Evolutionary conservation across 352 stramenopile genomes (phyloP).

Genomic region (Pythium periplocum): DNA sequence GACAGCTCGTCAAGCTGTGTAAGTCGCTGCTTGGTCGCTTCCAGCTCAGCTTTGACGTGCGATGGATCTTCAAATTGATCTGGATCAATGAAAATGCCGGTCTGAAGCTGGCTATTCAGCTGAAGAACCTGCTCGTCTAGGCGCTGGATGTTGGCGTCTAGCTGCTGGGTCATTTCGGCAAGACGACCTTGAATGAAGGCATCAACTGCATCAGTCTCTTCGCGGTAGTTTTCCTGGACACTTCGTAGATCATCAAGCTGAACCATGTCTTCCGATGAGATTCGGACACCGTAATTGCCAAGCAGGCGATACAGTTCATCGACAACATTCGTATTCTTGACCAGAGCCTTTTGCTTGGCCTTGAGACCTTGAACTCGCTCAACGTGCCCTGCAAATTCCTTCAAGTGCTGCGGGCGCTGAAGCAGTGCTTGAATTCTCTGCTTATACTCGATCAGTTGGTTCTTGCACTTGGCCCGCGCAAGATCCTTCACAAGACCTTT

Average conservation of each 20-base stretch:
- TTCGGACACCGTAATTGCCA: conserved; percentile 86
- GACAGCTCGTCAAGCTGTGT: conserved; percentile 83
- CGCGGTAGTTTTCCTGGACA: conserved; percentile 84
- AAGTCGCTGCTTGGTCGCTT: conserved; percentile 77
- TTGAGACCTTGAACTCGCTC: conserved; percentile 74
- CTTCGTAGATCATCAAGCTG: conserved; percentile 86
- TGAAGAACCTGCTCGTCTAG: conserved; percentile 90
- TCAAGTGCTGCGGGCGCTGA: conserved; percentile 82
- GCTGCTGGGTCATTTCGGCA: conserved; percentile 88
- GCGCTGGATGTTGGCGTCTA: conserved; percentile 91
- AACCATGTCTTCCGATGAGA: conserved; percentile 92
- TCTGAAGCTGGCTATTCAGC: conserved; percentile 74
- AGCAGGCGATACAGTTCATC: conserved; percentile 93
- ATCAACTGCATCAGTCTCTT: conserved; percentile 84
- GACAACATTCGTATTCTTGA: conserved; percentile 86
- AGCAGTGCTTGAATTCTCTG: conserved; percentile 81
- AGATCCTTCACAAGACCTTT: conserved; percentile 91
- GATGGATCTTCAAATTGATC: conserved; percentile 83
- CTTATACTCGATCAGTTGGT: conserved; percentile 88
- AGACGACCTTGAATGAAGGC: conserved; percentile 82
- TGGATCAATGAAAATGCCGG: conserved; percentile 85
- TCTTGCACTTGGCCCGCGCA: conserved; percentile 83
- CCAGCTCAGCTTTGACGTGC: conserved; percentile 74
- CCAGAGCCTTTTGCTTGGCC: conserved; percentile 69
- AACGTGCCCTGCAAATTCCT: conserved; percentile 90